Percentiles rank a stretch among this genome's conserved stretches.
Conservation (phyloP, 352 stramenopile genomes). For the Phytopythium cucurbitacearum region DNA sequence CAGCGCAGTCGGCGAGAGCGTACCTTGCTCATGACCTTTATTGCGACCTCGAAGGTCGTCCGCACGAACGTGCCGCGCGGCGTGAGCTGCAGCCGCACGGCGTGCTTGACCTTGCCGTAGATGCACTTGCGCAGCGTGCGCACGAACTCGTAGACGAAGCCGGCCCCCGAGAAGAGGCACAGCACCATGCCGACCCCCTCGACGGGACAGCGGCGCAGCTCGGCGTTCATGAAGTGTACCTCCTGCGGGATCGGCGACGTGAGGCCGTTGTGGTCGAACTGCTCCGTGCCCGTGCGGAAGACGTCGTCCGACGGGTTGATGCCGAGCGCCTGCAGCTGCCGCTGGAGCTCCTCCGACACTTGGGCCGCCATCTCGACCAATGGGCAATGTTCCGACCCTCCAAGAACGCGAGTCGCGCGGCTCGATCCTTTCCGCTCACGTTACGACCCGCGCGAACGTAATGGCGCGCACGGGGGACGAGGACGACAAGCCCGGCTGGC, state of each 20-base stretch:
- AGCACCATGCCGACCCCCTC: slow-evolving; percentile 73
- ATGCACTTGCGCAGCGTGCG: slow-evolving; percentile 85
- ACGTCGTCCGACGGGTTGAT: slow-evolving; percentile 81
- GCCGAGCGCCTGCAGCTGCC: slow-evolving; percentile 74
- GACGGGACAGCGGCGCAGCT: slow-evolving; percentile 71
- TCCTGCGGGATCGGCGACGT: slow-evolving; percentile 81
- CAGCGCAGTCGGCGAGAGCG: neutral
- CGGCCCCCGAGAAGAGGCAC: slow-evolving; percentile 76
- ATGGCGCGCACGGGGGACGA: no score
- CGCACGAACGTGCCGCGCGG: slow-evolving; percentile 71
- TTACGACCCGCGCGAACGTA: no score
- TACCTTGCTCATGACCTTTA: slow-evolving; percentile 89
- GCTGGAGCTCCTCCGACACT: slow-evolving; percentile 64
- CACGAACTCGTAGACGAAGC: slow-evolving; percentile 83
- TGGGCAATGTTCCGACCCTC: no score
- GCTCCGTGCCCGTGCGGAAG: slow-evolving; percentile 73
- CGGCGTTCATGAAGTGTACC: slow-evolving; percentile 84
- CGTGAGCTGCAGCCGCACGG: slow-evolving; percentile 76
- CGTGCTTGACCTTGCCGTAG: slow-evolving; percentile 87
- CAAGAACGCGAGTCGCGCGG: no score
- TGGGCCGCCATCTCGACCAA: slow-evolving; percentile 32
- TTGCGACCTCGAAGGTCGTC: slow-evolving; percentile 76
- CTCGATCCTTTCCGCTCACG: no score
- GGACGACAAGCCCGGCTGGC: no score
- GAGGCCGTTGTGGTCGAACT: slow-evolving; percentile 75